Conservation (phyloP, 2,329 filamentous ascomycete species). For the Pseudonectria foliicola region DNA sequence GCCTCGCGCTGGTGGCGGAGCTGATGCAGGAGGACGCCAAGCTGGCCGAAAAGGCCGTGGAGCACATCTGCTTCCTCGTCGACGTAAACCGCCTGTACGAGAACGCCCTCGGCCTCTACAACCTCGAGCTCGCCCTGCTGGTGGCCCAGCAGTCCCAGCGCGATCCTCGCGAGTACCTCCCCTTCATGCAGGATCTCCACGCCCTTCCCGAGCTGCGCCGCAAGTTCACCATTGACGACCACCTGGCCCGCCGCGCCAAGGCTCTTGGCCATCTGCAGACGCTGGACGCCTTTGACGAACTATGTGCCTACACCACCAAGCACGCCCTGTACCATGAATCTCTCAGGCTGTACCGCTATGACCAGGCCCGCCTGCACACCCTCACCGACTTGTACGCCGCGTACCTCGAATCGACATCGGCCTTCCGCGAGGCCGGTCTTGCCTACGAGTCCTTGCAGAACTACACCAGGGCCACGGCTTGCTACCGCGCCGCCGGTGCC, state of each 20-base stretch:
- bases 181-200: slow-evolving; percentile 85
- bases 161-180: slow-evolving; percentile 90
- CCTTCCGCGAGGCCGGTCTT: slow-evolving; percentile 79
- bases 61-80: slow-evolving; percentile 95
- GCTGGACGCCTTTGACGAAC: slow-evolving; percentile 67
- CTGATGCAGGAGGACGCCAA: slow-evolving; percentile 61
- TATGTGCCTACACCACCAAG: slow-evolving; percentile 69
- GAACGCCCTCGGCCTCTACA: slow-evolving; percentile 81
- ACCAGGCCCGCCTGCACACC: slow-evolving; percentile 54
- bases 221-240: slow-evolving; percentile 80
- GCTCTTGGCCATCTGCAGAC: slow-evolving; percentile 70
- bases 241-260: slow-evolving; percentile 69
- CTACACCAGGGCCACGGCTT: slow-evolving; percentile 66
- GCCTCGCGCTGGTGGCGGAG: slow-evolving; percentile 69
- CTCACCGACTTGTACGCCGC: slow-evolving; percentile 75
- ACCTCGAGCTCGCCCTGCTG: slow-evolving; percentile 80
- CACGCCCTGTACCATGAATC: slow-evolving; percentile 73
- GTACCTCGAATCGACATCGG: slow-evolving; percentile 66
- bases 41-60: slow-evolving; percentile 79
- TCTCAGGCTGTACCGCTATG: slow-evolving; percentile 77
- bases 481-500: slow-evolving; percentile 73
- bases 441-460: slow-evolving; percentile 81
- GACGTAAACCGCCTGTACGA: slow-evolving; percentile 91
- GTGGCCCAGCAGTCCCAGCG: slow-evolving; percentile 95
- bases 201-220: slow-evolving; percentile 63